Conservation (phyloP, 176 grass and related monocot species). For the Puccinellia tenuiflora region DNA sequence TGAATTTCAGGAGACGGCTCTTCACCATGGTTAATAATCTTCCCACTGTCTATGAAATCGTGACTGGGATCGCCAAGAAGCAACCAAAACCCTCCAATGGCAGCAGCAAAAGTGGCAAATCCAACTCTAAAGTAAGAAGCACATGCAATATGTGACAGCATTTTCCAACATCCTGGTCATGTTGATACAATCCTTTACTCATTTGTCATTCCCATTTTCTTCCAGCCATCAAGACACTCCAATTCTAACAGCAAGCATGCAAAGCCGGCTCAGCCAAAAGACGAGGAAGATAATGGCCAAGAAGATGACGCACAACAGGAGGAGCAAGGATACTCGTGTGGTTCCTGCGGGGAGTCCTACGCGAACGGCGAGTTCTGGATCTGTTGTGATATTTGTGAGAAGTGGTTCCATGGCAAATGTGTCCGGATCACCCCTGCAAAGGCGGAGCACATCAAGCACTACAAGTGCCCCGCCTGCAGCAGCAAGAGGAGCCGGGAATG, state of each 20-base stretch:
- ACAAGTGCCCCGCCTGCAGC: constrained; percentile 73
- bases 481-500: constrained; percentile 70
- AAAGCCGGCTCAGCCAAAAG: constrained; percentile 38
- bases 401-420: constrained; percentile 91
- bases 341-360: constrained; percentile 60
- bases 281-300: constrained; percentile 39
- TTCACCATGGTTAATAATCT: constrained; percentile 77
- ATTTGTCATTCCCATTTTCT: neutral
- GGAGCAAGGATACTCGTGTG: constrained; percentile 55
- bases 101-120: constrained; percentile 60
- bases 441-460: constrained; percentile 87
- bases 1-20: constrained; percentile 68
- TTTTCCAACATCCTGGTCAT: neutral
- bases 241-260: constrained; percentile 42
- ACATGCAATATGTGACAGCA: neutral
- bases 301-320: constrained; percentile 43
- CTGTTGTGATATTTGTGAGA: constrained; percentile 73
- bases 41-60: constrained; percentile 80
- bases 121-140: constrained; percentile 42
- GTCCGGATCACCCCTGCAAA: constrained; percentile 76
- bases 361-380: constrained; percentile 74
- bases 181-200: neutral
- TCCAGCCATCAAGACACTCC: constrained; percentile 34
- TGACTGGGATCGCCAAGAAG: constrained; percentile 63
- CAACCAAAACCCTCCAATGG: constrained; percentile 54